These are phyloP conservation scores for Peziza echinospora DNA, from an alignment of 495 filamentous ascomycete species.

Conservation along the genomic window DNA sequence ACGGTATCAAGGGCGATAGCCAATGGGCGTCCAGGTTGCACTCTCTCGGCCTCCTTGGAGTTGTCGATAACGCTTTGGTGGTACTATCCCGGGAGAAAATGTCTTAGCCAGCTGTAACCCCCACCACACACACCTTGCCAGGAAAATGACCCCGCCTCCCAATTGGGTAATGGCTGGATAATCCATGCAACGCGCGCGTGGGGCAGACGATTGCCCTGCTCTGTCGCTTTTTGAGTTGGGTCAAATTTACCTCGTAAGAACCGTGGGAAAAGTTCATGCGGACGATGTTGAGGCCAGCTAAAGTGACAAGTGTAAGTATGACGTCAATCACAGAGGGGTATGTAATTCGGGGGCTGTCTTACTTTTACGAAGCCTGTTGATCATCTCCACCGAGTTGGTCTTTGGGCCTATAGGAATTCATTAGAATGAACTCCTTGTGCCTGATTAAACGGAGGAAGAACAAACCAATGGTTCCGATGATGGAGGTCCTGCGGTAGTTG, in stretches of 20 bases:
- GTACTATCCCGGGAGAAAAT: conserved; percentile 29
- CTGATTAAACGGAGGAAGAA: not conserved
- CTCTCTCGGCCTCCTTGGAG: conserved; percentile 59
- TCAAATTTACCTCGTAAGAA: conserved; percentile 50
- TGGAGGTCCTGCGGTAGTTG: conserved; percentile 87
- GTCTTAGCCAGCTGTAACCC: not conserved
- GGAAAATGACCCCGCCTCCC: not conserved
- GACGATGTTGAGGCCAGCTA: conserved; percentile 83
- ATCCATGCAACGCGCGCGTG: no score
- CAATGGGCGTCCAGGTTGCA: conserved; percentile 57
- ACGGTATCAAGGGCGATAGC: conserved; percentile 93
- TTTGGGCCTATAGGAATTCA: conserved; percentile 46
- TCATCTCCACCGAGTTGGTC: conserved; percentile 92
- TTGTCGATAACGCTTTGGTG: conserved; percentile 94
- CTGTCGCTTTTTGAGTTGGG: conserved; percentile 1
- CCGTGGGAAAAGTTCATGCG: conserved; percentile 99
- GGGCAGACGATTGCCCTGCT: not conserved
- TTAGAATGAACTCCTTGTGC: not conserved
- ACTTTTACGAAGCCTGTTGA: conserved; percentile 62
- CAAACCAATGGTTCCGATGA: conserved; percentile 94
- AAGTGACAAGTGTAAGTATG: no score
- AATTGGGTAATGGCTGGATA: not conserved
- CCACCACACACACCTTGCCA: conserved; percentile 5
- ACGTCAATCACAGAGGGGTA: conserved; percentile 4
- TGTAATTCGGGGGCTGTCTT: conserved; percentile 9